Percentiles rank a stretch among this genome's conserved stretches.
Evolutionary conservation across 768 basidiomycete species (phyloP).

Genomic region (Suillus subalutaceus): DNA sequence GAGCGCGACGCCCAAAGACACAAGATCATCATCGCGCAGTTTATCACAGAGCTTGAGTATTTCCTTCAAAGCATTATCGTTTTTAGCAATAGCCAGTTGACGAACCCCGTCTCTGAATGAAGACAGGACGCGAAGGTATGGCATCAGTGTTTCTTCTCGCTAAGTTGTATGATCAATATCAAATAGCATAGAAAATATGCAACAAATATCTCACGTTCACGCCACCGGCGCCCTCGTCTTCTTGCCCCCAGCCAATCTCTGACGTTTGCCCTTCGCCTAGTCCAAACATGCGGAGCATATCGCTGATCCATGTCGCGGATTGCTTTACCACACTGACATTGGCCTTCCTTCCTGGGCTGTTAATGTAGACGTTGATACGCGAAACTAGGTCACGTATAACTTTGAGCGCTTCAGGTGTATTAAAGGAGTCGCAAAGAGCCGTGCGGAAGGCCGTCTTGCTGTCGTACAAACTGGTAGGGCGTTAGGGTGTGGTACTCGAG

Average conservation of each 20-base stretch:
- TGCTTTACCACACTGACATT: conserved; percentile 68
- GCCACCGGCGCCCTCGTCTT: conserved; percentile 38
- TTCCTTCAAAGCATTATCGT: conserved; percentile 68
- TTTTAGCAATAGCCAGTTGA: conserved; percentile 73
- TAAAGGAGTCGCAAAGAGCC: conserved; percentile 96
- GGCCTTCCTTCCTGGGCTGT: conserved; percentile 55
- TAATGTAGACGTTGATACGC: conserved; percentile 87
- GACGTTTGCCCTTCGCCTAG: conserved; percentile 68
- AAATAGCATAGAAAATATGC: conserved; percentile 1
- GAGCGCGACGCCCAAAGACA: conserved; percentile 92
- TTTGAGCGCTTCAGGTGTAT: conserved; percentile 84
- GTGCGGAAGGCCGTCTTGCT: conserved; percentile 79
- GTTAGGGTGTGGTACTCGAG: conserved; percentile 12
- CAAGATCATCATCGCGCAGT: conserved; percentile 86
- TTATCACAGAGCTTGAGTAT: conserved; percentile 88
- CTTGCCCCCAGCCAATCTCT: conserved; percentile 88
- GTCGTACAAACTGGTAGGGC: conserved; percentile 60
- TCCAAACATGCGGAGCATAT: conserved; percentile 80
- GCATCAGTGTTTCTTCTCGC: conserved; percentile 87
- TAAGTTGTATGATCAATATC: conserved; percentile 34
- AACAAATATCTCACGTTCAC: conserved; percentile 46
- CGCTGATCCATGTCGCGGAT: conserved; percentile 67
- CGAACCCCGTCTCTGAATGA: conserved; percentile 92
- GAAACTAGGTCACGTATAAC: conserved; percentile 82
- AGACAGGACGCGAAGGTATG: conserved; percentile 83